These are phyloP conservation scores for Plectosphaerella cucumerina DNA, from an alignment of 2,329 filamentous ascomycete species.

Conservation along the genomic window DNA sequence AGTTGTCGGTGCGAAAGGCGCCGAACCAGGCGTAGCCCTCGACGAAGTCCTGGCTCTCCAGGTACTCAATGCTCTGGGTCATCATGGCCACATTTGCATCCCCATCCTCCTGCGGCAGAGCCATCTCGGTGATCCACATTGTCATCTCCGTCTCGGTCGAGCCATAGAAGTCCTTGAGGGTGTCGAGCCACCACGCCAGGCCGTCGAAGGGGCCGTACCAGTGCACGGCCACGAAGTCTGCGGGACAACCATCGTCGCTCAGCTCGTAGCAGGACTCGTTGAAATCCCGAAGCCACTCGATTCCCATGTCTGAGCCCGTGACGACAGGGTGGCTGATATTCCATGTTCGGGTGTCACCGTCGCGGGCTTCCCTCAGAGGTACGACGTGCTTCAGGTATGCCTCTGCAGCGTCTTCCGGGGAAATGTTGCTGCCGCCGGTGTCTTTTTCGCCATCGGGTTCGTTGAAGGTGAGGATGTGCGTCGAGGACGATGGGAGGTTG, in stretches of 20 bases:
- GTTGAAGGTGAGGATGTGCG: conserved; percentile 35
- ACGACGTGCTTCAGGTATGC: conserved; percentile 31
- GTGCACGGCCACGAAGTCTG: conserved; percentile 36
- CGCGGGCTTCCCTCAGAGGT: conserved; percentile 22
- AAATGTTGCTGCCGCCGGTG: conserved; percentile 33
- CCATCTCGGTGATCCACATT: conserved; percentile 37
- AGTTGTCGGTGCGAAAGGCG: conserved; percentile 29
- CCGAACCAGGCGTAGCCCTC: conserved; percentile 38
- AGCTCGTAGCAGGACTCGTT: conserved; percentile 35
- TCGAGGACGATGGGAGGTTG: conserved; percentile 26
- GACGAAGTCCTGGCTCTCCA: conserved; percentile 28
- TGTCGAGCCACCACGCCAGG: conserved; percentile 28
- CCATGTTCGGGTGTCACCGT: conserved; percentile 21
- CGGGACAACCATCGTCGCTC: conserved; percentile 29
- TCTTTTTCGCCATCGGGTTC: conserved; percentile 35
- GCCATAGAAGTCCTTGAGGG: conserved; percentile 30
- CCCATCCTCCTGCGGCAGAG: conserved; percentile 25
- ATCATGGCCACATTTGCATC: conserved; percentile 33
- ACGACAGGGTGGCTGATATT: conserved; percentile 35
- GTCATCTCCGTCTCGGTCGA: conserved; percentile 13
- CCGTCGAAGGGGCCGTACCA: conserved; percentile 35
- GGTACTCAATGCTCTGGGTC: conserved; percentile 29
- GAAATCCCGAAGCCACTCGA: conserved; percentile 34
- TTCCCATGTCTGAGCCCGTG: conserved; percentile 31
- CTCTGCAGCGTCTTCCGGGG: conserved; percentile 30